phyloP scores from a whole-genome alignment of 371 early-diverging fungal genomes.

The Sporodiniella umbellata region DNA sequence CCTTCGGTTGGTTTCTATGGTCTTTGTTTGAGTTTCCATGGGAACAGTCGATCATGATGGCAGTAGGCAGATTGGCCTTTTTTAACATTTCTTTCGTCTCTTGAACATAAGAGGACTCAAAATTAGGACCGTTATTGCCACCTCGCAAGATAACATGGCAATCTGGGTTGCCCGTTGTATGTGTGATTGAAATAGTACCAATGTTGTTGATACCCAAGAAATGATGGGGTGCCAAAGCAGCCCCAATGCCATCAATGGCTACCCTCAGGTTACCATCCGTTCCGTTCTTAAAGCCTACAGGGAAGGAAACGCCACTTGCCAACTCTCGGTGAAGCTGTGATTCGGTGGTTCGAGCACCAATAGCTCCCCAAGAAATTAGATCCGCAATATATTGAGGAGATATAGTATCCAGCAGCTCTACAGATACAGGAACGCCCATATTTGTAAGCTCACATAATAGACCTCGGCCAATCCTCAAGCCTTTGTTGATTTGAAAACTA shows the following conservation, averaged over 20 bases:
- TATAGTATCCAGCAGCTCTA: conserved; percentile 91
- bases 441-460: conserved; percentile 69
- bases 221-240: conserved; percentile 82
- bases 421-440: conserved; percentile 86
- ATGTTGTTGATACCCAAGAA: conserved; percentile 92
- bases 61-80: conserved; percentile 49
- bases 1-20: conserved; percentile 66
- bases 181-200: conserved; percentile 88
- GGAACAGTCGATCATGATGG: conserved; percentile 79
- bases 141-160: conserved; percentile 61
- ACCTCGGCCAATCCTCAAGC: conserved; percentile 81
- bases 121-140: conserved; percentile 82
- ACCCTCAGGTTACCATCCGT: conserved; percentile 84
- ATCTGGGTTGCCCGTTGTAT: conserved; percentile 76
- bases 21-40: conserved; percentile 81
- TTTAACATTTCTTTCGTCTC: conserved; percentile 44
- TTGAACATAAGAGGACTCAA: conserved; percentile 54
- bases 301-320: conserved; percentile 88
- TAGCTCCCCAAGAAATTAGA: conserved; percentile 91
- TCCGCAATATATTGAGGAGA: conserved; percentile 94
- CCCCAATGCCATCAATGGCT: conserved; percentile 88
- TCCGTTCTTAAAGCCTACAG: conserved; percentile 96
- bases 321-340: conserved; percentile 93
- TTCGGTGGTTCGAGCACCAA: conserved; percentile 94
- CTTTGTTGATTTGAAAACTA: conserved; percentile 87